Evolutionary conservation across 192 early-diverging fungal genomes (phyloP).

Genomic region (Cladochytrium replicatum): DNA sequence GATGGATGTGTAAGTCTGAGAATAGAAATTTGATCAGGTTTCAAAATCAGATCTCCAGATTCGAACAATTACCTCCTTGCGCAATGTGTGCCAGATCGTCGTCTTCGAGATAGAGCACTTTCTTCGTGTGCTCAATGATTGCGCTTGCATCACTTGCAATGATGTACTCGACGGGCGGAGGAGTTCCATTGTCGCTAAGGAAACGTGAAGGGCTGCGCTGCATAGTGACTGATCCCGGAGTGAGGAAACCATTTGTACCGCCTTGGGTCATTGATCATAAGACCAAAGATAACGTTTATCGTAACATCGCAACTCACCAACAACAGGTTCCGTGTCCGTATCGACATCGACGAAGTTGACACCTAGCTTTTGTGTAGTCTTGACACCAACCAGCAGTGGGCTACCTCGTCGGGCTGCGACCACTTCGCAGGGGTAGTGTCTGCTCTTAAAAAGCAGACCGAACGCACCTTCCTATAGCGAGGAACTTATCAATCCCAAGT

Average conservation of each 20-base stretch:
- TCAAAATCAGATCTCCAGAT: slow-evolving; percentile 4
- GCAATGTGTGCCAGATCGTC: slow-evolving; percentile 58
- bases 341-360: slow-evolving; percentile 60
- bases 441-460: slow-evolving; percentile 48
- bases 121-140: slow-evolving; percentile 62
- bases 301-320: neutral
- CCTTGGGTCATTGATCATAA: neutral
- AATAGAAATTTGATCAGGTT: neutral
- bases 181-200: slow-evolving; percentile 44
- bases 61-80: slow-evolving; percentile 32
- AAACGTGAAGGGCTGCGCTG: slow-evolving; percentile 46
- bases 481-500: neutral
- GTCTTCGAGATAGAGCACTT: slow-evolving; percentile 54
- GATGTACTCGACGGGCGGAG: slow-evolving; percentile 51
- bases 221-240: slow-evolving; percentile 22
- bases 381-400: slow-evolving; percentile 56
- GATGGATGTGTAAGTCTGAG: slow-evolving; percentile 55
- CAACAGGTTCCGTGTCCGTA: slow-evolving; percentile 2
- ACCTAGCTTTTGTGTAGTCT: slow-evolving; percentile 52
- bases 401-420: slow-evolving; percentile 49
- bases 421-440: slow-evolving; percentile 49
- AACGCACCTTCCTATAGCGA: slow-evolving; percentile 47
- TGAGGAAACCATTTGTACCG: slow-evolving; percentile 6
- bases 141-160: slow-evolving; percentile 54
- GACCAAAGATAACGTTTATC: neutral